Percentiles rank a stretch among this genome's conserved stretches.
These are phyloP conservation scores for Vitellaria paradoxa DNA, from an alignment of 179 eudicot species.

Conservation along the genomic window DNA sequence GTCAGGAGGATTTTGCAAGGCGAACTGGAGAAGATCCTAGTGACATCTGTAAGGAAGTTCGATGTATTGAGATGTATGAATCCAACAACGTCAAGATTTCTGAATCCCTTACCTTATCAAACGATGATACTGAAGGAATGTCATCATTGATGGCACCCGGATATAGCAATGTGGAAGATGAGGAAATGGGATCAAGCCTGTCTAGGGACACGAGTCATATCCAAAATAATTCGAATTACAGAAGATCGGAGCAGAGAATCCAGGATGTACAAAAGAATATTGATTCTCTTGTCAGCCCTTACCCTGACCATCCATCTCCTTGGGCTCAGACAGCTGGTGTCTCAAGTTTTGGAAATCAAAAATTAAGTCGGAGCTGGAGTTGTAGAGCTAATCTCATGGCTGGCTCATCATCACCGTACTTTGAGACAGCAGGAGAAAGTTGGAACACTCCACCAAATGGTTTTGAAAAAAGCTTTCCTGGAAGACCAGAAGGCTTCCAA, in stretches of 20 bases:
- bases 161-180: slow-evolving; percentile 9
- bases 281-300: slow-evolving; percentile 40
- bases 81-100: slow-evolving; percentile 27
- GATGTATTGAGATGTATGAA: slow-evolving; percentile 61
- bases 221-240: slow-evolving; percentile 18
- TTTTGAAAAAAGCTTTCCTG: slow-evolving; percentile 45
- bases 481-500: slow-evolving; percentile 51
- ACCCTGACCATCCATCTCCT: slow-evolving; percentile 37
- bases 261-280: slow-evolving; percentile 46
- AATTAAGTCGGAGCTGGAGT: slow-evolving; percentile 50
- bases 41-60: slow-evolving; percentile 65
- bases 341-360: slow-evolving; percentile 41
- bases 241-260: slow-evolving; percentile 44
- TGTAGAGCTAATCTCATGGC: slow-evolving; percentile 32
- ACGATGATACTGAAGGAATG: slow-evolving; percentile 19
- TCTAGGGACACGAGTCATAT: slow-evolving; percentile 19
- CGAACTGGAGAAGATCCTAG: slow-evolving; percentile 38
- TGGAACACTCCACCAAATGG: slow-evolving; percentile 65
- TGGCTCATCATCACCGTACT: slow-evolving; percentile 29
- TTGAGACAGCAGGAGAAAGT: slow-evolving; percentile 31
- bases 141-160: slow-evolving; percentile 2
- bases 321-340: slow-evolving; percentile 28
- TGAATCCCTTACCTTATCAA: slow-evolving; percentile 18
- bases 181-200: slow-evolving; percentile 18
- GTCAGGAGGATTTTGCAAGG: slow-evolving; percentile 20